These are phyloP conservation scores for Moesziomyces aphidis DNA, from an alignment of 1,284 basidiomycete species.

Conservation along the genomic window DNA sequence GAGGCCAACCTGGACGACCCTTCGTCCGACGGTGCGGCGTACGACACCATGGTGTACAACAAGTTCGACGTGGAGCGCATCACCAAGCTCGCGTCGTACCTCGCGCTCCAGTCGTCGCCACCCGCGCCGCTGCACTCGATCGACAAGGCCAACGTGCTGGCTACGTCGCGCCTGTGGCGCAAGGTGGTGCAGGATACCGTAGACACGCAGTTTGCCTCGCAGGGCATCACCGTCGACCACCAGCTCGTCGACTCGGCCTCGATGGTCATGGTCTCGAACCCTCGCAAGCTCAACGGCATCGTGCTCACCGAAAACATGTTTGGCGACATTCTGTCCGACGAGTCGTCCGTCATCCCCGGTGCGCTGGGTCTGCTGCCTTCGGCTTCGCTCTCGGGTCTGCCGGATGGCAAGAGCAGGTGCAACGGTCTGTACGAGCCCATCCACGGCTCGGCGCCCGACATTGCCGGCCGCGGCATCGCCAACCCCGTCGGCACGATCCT, in stretches of 20 bases:
- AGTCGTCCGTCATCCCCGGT: conserved; percentile 96
- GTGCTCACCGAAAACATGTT: conserved; percentile 67
- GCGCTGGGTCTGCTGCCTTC: conserved; percentile 96
- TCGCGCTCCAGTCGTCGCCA: conserved; percentile 83
- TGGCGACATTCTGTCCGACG: conserved; percentile 84
- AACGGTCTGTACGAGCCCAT: conserved; percentile 96
- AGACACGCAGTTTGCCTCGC: conserved; percentile 55
- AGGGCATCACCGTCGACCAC: conserved; percentile 72
- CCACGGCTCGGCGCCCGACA: conserved; percentile 82
- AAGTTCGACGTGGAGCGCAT: conserved; percentile 92
- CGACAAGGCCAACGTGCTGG: conserved; percentile 99
- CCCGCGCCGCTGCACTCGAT: conserved; percentile 91
- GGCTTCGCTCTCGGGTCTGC: conserved; percentile 91
- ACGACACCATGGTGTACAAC: conserved; percentile 83
- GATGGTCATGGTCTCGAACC: conserved; percentile 94
- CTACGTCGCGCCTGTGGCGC: conserved; percentile 93
- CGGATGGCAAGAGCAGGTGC: conserved; percentile 76
- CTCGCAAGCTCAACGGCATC: conserved; percentile 94
- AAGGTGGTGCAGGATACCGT: conserved; percentile 70
- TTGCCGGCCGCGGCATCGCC: conserved; percentile 92
- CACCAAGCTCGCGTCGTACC: conserved; percentile 92
- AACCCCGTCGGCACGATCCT: conserved; percentile 98
- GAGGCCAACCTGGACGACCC: conserved; percentile 74
- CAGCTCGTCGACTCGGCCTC: conserved; percentile 91
- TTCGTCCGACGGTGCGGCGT: conserved; percentile 58